Base-by-base conservation (phyloP, 208 protist species). In the Tetramitus jugosus region DNA sequence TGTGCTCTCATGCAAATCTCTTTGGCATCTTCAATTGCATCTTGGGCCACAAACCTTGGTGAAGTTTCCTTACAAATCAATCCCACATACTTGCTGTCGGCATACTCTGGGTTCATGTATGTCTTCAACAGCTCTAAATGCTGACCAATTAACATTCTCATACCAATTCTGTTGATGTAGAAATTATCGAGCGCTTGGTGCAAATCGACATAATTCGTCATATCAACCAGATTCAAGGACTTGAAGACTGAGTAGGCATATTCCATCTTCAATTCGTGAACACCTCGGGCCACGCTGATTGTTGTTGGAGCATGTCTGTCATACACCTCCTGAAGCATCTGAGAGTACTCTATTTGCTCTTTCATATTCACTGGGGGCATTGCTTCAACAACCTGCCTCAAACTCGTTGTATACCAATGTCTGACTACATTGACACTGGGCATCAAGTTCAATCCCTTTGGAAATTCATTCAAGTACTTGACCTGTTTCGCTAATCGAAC, bases 1-100 rank as follows among this genome's bases (percentile, higher is more conserved):
- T 95, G 94, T 77, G 86, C 78, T 60, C 91, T 84, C 2, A 86
- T 91, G 85, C 93, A 97, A 46, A 96, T 83, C 40, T 93, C 81
- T 79, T 88, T 88, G 35, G 94, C 92, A 68, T 94, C 89, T 68
- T 90, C 84, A 4, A 93, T 88, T 29, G 92, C 88, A 77, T 86
- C 86, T 39, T 87, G 86, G 20, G 46, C 46, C 7, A 77, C 46
- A 26, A 14, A 10, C 1, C 2, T 40, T 23, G 67, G 42, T 39
- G 29, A 39, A 0, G 67, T 74, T 42, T 74, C 7, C 10, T 29
- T 49, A 53, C 40, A 74, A 53, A 74, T 74, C 53, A 74, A 26
- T 39, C 67, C 67, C 35, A 43, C 17, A 74, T 53, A 74, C 2
- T 52, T 14, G 6, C 49, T 46, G 14, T 49, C 45, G n/a, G n/a